These are phyloP conservation scores for Protostelium mycophagum DNA, from an alignment of 78 protist genomes.

Conservation along the genomic window DNA sequence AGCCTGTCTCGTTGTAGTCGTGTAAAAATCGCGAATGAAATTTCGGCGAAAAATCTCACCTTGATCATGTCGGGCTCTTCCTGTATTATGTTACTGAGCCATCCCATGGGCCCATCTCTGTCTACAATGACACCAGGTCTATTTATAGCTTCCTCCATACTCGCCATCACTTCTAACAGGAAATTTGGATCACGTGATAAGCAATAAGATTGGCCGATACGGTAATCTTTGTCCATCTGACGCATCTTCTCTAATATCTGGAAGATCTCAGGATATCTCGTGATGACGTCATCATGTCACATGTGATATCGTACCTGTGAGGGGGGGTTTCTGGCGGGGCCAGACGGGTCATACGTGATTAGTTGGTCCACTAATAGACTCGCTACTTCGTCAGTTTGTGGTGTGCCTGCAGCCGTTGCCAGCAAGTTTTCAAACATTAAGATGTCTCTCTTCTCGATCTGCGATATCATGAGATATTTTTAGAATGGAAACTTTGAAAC, in stretches of 20 bases:
- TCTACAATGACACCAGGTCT: neutral
- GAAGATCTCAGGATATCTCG: neutral
- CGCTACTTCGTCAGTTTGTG: neutral
- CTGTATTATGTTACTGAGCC: neutral
- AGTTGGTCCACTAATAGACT: neutral
- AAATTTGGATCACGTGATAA: neutral
- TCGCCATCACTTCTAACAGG: neutral
- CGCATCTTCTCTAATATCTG: neutral
- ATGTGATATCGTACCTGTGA: too few species aligned
- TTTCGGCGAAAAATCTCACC: neutral
- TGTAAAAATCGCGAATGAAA: neutral
- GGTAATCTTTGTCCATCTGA: neutral
- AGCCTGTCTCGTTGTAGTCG: neutral
- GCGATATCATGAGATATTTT: neutral
- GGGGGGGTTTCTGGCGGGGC: neutral
- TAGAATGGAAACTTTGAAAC: neutral
- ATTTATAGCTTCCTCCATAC: neutral
- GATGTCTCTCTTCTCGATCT: neutral
- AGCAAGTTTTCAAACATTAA: neutral
- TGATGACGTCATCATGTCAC: too few species aligned
- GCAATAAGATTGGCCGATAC: neutral
- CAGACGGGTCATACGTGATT: neutral
- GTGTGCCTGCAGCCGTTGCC: neutral
- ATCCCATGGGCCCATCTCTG: neutral
- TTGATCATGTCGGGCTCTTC: neutral